Percentiles rank a stretch among this genome's conserved stretches.
Conservation (phyloP, 164 flowering plant genomes). For the Litsea cubeba region DNA sequence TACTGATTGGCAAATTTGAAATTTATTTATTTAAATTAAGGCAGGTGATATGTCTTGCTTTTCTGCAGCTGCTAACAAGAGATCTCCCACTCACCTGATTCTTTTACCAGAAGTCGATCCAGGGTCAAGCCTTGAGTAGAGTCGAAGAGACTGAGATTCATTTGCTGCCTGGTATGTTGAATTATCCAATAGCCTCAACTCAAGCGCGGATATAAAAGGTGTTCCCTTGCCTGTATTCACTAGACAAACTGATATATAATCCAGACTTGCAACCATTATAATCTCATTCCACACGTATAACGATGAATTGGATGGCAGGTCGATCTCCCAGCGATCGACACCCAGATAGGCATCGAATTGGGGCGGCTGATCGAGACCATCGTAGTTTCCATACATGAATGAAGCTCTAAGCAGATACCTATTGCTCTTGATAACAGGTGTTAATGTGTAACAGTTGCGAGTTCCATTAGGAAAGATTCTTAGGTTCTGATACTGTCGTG, state of each 20-base stretch:
- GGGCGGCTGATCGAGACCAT: constrained; percentile 20
- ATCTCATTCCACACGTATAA: constrained; percentile 18
- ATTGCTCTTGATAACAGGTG: neutral
- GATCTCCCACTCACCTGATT: constrained; percentile 6
- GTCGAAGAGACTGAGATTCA: constrained; percentile 18
- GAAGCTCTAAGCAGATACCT: constrained; percentile 8
- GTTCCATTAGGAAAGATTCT: constrained; percentile 7
- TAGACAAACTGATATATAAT: constrained; percentile 31
- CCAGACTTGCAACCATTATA: constrained; percentile 12
- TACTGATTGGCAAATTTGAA: neutral
- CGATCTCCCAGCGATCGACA: constrained; percentile 28
- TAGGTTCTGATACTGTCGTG: neutral
- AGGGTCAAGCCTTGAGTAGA: constrained; percentile 17
- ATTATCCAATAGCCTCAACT: constrained; percentile 24
- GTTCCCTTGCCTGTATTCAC: constrained; percentile 29
- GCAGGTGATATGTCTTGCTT: too few relatives aligned
- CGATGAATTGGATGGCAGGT: constrained; percentile 13
- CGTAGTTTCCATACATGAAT: constrained; percentile 21
- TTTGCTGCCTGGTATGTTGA: constrained; percentile 12
- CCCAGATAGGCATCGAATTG: constrained; percentile 39
- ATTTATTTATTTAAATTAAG: too few relatives aligned
- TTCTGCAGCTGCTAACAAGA: neutral
- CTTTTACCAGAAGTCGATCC: constrained; percentile 9
- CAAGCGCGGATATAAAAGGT: constrained; percentile 42
- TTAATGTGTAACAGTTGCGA: constrained; percentile 7